phyloP scores from a whole-genome alignment of 2,329 filamentous ascomycete genomes.

The Hypoxylon sp. region DNA sequence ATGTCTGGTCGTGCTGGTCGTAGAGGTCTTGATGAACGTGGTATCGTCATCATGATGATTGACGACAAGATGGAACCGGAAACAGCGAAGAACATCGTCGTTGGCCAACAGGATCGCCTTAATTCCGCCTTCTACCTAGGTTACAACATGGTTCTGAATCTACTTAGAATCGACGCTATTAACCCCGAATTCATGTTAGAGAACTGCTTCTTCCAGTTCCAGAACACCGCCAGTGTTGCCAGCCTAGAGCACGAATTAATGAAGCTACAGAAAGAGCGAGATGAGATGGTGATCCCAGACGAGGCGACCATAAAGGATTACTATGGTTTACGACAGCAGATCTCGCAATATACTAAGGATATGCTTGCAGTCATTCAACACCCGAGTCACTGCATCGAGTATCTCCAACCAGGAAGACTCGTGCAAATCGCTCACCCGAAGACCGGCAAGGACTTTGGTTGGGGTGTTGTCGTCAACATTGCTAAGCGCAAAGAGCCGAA shows the following conservation, averaged over 20 bases:
- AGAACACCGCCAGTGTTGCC: constrained; percentile 91
- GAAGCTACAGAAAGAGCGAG: constrained; percentile 81
- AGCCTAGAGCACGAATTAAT: constrained; percentile 86
- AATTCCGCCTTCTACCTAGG: constrained; percentile 98
- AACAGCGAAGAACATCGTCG: constrained; percentile 94
- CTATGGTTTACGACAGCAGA: constrained; percentile 87
- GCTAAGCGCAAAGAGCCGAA: constrained; percentile 75
- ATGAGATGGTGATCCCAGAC: constrained; percentile 83
- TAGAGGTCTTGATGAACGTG: constrained; percentile 95
- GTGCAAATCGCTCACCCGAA: constrained; percentile 84
- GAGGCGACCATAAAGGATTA: constrained; percentile 94
- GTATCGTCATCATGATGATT: constrained; percentile 99
- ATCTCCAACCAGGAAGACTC: constrained; percentile 88
- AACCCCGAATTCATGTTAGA: constrained; percentile 99
- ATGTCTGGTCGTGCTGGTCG: constrained; percentile 98
- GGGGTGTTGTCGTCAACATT: constrained; percentile 89
- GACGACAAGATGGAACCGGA: constrained; percentile 95
- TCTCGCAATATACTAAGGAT: constrained; percentile 86
- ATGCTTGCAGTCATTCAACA: constrained; percentile 94
- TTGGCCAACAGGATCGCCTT: constrained; percentile 95
- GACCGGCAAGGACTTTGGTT: constrained; percentile 85
- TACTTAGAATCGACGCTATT: constrained; percentile 98
- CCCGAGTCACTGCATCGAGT: constrained; percentile 86
- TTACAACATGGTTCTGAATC: constrained; percentile 99
- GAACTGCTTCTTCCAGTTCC: constrained; percentile 97